Evolutionary conservation across 441 rosid species (phyloP), one percentile per base, ranked within the genome.

Genomic region (Populus hybrid): DNA sequence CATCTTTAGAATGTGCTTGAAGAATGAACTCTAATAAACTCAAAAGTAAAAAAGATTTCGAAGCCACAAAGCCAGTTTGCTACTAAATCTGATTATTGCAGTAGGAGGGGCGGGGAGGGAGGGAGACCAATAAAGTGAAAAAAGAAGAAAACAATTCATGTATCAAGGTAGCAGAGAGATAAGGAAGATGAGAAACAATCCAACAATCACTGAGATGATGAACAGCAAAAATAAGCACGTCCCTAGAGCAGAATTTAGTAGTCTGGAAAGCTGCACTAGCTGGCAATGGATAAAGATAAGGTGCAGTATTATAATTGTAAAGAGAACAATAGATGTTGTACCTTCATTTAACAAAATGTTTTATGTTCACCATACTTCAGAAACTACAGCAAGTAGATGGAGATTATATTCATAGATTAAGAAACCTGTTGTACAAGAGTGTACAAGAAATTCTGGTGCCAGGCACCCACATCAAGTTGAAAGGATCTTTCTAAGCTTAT

Each of bases 371-470:
- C 30, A 63, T 61, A 21, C 9, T 61, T 61, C 28, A 61, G 66
- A 70, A 40, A 67, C 18, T 26, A 71, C 38, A 79, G 30, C 14
- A 61, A 42, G 26, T 21, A 64, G 24, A 61, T 42, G 38, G 67
- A 67, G 34, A 75, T 70, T 50, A 67, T 38, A 40, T 79, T 72
- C 75, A 76, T 82, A 79, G 73, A 81, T 71, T 70, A 67, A 66
- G 36, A 75, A 80, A 79, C 73, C 74, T 71, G 65, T 38, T 66
- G 76, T 21, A 76, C 72, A 79, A 71, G 78, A 77, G 80, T 65
- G 69, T 81, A 78, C 82, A 81, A 10, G 30, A 24, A 67, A 70
- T 30, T 75, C 78, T 65, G 75, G 71, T 36, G 67, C 30, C 36
- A 59, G 38, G 70, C 82, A 76, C 75, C 77, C 86, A 70, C 34